Base-by-base conservation (phyloP, 306 rosid species). In the Carpinus fangiana region DNA sequence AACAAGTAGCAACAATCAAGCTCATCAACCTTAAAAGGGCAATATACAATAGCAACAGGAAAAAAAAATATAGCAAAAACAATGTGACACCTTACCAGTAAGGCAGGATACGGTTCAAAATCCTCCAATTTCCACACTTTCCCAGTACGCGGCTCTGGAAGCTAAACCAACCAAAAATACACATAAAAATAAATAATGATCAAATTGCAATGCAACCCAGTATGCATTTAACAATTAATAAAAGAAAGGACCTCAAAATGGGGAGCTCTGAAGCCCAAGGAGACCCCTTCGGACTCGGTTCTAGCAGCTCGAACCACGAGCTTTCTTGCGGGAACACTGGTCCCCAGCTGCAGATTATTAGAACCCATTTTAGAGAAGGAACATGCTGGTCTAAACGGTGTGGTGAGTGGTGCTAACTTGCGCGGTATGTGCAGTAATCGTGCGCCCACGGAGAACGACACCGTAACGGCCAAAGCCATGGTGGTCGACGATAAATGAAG, bases 111-210 rank as follows among this genome's bases (percentile, higher is more conserved):
- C 31, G 89, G 79, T 86, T 94, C 98, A 87, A 94, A 92, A 78
- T 94, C 98, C 51, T 82, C 90, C 87, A 90, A 79, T 81, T 83
- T 85, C 97, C 97, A 94, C 75, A 88, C 84, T 83, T 86, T 90
- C 80, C 95, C 97, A 11, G 97, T 88, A 45, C 91, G 93, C 70
- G 98, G 98, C 89, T 94, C 98, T 47, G 97, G 84, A 81, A 93
- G 89, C 97, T 93, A 80, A 74, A 68, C 59, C 79, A 83, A 77
- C 59, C 52, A 60, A 65, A 10, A 55, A 41, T 16, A n/a, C 47
- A 28, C 75, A 86, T 78, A 50, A 38, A 21, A 38, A 18, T 26
- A 70, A 74, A 41, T 48, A 68, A 72, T 3, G 71, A 67, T 50
- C 4, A 68, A 53, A 67, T 36, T 62, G 31, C 68, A 38, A 8